Evolutionary conservation across 2,329 filamentous ascomycete genomes (phyloP), one percentile per base, ranked within the genome.

Genomic region (Aspergillus thermomutatus): DNA sequence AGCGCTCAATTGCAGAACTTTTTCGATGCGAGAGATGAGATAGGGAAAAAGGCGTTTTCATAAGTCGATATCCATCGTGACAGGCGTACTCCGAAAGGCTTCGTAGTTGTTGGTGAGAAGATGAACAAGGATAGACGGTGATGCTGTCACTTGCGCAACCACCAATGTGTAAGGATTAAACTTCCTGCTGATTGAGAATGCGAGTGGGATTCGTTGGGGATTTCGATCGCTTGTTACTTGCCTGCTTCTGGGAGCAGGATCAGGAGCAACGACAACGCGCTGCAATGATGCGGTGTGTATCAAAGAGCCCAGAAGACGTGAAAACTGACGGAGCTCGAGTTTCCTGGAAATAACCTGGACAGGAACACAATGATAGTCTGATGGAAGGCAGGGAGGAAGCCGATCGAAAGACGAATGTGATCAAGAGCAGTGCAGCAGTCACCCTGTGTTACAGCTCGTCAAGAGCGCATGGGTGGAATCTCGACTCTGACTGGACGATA

Each of bases 11-110:
- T 65, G 61, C 65, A 56, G 54, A 26, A 54, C 49, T 48, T 37
- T 52, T 55, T 27, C 27, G 17, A 14, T 21, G 3, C 41, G 43
- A 50, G 45, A 47, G 45, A 41, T 27, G 58, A 56, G 47, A 52
- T 26, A 56, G 55, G 48, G 49, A 37, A 57, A 50, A 57, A 59
- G 50, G 53, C 50, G 49, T 60, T 55, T 45, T 65, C 72, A 72
- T 67, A 71, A 64, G 57, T 68, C 55, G 66, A 71, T 61, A 62
- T 67, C 64, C 70, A 72, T 72, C 25, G 59, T 67, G 65, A 64
- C 21, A 21, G 43, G 10, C 14, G 21, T 46, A 25, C 11, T 23
- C 50, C 55, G 60, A 56, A 52, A 50, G 57, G 55, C 56, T 56
- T 57, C 50, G 57, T 46, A 59, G 49, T 14, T 46, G 51, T 28